Percentiles rank a stretch among this genome's conserved stretches.
These are phyloP conservation scores for Candida schatavii DNA, from an alignment of 805 yeast genomes.

Conservation along the genomic window DNA sequence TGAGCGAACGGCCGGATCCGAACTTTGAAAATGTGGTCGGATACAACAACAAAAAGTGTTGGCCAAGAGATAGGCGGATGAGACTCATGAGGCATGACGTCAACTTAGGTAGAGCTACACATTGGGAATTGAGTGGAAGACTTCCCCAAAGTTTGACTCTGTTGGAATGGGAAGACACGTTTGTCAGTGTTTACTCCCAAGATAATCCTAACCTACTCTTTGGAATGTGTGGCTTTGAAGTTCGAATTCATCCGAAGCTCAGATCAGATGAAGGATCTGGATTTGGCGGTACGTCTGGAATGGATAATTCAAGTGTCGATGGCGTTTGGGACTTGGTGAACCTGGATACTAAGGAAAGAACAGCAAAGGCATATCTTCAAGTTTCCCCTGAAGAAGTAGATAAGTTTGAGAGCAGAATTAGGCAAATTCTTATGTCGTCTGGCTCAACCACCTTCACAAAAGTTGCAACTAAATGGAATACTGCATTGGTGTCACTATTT, in stretches of 20 bases:
- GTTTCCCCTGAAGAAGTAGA: slow-evolving; percentile 81
- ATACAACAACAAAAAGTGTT: slow-evolving; percentile 83
- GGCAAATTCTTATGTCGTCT: slow-evolving; percentile 90
- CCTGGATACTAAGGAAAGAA: slow-evolving; percentile 71
- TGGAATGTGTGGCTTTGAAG: slow-evolving; percentile 94
- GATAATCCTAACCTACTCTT: slow-evolving; percentile 88
- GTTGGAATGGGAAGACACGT: slow-evolving; percentile 74
- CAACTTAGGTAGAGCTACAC: slow-evolving; percentile 84
- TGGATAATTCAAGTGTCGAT: slow-evolving; percentile 37
- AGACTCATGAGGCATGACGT: slow-evolving; percentile 87
- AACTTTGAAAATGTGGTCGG: slow-evolving; percentile 84
- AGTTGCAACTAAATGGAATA: slow-evolving; percentile 94
- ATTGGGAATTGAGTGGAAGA: slow-evolving; percentile 84
- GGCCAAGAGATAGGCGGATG: slow-evolving; percentile 96
- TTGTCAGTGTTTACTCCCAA: slow-evolving; percentile 83
- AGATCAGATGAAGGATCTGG: slow-evolving; percentile 55
- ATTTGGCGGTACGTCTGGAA: slow-evolving; percentile 23
- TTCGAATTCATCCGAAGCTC: slow-evolving; percentile 75
- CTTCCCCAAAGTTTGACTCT: slow-evolving; percentile 73
- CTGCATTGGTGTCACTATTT: slow-evolving; percentile 80
- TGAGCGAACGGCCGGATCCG: slow-evolving; percentile 88
- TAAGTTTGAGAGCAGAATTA: slow-evolving; percentile 74
- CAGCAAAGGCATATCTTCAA: slow-evolving; percentile 82
- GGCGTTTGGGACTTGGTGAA: slow-evolving; percentile 90
- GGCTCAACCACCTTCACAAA: slow-evolving; percentile 95